Conservation (phyloP, 331 rosid species). For the Malus hybrid region DNA sequence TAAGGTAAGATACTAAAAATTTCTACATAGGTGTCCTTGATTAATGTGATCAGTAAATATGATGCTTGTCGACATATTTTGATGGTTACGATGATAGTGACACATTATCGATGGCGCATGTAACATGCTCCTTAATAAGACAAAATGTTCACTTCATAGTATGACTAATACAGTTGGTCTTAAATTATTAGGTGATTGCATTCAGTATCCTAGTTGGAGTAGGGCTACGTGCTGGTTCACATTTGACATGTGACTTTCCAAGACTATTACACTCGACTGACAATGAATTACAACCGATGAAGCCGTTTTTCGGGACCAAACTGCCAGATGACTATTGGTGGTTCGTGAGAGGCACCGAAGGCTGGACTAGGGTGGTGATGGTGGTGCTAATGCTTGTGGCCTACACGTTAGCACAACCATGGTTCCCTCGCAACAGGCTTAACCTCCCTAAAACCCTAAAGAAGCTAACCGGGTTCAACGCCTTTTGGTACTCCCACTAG, state of each 20-base stretch:
- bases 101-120: no score
- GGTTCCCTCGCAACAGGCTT: constrained; percentile 55
- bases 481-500: constrained; percentile 96
- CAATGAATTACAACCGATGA: constrained; percentile 47
- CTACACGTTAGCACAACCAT: constrained; percentile 69
- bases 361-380: constrained; percentile 79
- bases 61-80: background rate
- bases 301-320: constrained; percentile 44
- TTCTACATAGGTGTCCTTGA: background rate
- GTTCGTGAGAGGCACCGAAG: constrained; percentile 85
- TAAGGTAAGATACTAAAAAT: no score
- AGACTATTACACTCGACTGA: constrained; percentile 57
- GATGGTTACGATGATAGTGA: fast-evolving
- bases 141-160: no score
- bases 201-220: constrained; percentile 68
- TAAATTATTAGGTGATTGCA: constrained; percentile 51
- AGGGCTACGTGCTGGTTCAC: constrained; percentile 53
- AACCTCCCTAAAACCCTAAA: constrained; percentile 63
- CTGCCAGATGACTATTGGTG: constrained; percentile 79
- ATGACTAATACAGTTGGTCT: no score
- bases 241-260: constrained; percentile 85
- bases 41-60: no score
- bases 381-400: constrained; percentile 81
- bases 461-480: constrained; percentile 77
- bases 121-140: no score